Evolutionary conservation across 495 filamentous ascomycete species (phyloP).

Genomic region (Mytilinidion resinicola): DNA sequence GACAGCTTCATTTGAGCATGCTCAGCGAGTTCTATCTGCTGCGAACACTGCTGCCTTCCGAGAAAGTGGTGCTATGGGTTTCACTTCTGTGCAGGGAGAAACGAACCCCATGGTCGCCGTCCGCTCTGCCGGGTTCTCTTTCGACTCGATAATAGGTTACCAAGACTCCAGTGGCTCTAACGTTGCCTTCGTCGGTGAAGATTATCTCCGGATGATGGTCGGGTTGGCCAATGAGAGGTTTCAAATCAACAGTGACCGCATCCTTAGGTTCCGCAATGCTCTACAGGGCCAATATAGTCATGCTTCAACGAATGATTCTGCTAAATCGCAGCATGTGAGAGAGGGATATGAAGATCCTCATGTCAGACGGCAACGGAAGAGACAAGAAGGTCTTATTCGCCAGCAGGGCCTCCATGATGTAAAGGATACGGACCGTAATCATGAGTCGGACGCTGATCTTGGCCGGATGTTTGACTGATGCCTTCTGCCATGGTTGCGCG

Average conservation of each 20-base stretch:
- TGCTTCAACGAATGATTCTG: neutral
- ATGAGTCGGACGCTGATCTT: neutral
- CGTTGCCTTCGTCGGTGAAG: constrained; percentile 40
- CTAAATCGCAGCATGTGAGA: neutral
- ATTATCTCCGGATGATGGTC: constrained; percentile 58
- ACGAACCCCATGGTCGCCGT: constrained; percentile 64
- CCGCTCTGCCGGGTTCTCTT: constrained; percentile 67
- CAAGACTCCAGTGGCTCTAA: constrained; percentile 33
- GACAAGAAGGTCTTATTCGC: constrained; percentile 49
- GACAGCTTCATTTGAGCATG: constrained; percentile 62
- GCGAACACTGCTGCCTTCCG: constrained; percentile 79
- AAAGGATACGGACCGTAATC: neutral
- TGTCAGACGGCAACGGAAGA: constrained; percentile 52
- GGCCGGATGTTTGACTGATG: constrained; percentile 1
- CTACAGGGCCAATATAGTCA: constrained; percentile 11
- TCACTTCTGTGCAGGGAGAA: constrained; percentile 41
- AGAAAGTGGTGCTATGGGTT: constrained; percentile 69
- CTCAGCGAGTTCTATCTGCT: constrained; percentile 63
- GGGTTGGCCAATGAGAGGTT: constrained; percentile 71
- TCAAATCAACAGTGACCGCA: constrained; percentile 62
- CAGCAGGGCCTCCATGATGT: constrained; percentile 7
- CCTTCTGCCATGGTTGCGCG: neutral
- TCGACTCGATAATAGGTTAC: constrained; percentile 73
- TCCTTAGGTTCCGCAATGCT: constrained; percentile 42
- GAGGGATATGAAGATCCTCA: constrained; percentile 39